Conservation (phyloP, 192 early-diverging fungal genomes). For the Chytriomyces confervae region DNA sequence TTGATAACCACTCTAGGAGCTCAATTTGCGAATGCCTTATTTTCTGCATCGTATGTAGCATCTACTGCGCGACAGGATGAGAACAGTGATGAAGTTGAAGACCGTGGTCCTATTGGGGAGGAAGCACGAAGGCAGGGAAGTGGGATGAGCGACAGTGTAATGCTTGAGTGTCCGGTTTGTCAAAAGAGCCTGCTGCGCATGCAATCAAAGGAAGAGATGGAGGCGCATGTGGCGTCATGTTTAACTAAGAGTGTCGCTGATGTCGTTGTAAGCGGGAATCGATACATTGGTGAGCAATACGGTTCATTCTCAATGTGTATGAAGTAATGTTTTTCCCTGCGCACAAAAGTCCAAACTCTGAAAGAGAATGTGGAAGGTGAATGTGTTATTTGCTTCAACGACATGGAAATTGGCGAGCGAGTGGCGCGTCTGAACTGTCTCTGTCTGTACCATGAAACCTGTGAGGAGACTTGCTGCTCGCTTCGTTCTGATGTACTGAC, state of each 20-base stretch:
- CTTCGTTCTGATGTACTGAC: background rate
- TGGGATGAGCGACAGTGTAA: constrained; percentile 51
- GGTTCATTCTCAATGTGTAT: constrained; percentile 20
- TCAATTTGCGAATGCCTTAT: constrained; percentile 4
- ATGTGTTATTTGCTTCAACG: constrained; percentile 95
- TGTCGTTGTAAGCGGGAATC: constrained; percentile 54
- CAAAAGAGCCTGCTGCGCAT: constrained; percentile 53
- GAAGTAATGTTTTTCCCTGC: background rate
- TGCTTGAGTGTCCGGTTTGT: constrained; percentile 81
- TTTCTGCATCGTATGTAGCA: background rate
- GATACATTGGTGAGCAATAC: constrained; percentile 65
- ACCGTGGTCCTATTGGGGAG: constrained; percentile 9
- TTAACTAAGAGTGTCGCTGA: constrained; percentile 49
- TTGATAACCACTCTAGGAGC: background rate
- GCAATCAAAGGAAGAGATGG: constrained; percentile 49
- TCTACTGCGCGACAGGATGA: background rate
- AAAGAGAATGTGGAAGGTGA: constrained; percentile 59
- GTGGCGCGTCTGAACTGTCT: constrained; percentile 87
- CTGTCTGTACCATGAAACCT: constrained; percentile 86
- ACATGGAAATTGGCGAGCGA: constrained; percentile 65
- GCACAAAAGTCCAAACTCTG: constrained; percentile 39
- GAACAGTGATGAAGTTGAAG: constrained; percentile 12
- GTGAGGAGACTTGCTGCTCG: constrained; percentile 33
- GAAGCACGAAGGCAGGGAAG: constrained; percentile 6
- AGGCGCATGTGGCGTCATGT: constrained; percentile 69